Base-by-base conservation (phyloP, 2,329 filamentous ascomycete genomes). In the Colletotrichum brevisporum region DNA sequence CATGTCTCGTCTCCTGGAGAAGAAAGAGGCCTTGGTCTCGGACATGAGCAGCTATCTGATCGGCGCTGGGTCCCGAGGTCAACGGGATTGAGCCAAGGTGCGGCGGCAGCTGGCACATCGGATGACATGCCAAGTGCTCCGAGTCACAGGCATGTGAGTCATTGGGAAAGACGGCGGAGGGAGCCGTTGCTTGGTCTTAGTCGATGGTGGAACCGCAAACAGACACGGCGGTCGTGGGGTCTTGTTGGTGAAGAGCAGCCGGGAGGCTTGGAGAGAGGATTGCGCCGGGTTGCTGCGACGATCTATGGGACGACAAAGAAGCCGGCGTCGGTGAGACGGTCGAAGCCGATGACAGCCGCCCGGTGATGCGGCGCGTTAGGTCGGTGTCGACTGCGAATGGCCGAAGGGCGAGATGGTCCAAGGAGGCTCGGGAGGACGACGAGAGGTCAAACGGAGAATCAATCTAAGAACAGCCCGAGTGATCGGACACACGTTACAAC, bases 391-490 rank as follows among this genome's bases (percentile, higher is more conserved):
- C 13, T 6, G 8, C n/a, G 59, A 26, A 43, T 63, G 51, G 51
- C 21, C 13, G 24, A 18, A 39, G 39, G 6, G 10, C 31, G 31
- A 36, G 31, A 36, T 36, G 9, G 31, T 2, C 3, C 31, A 8
- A 10, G 8, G 31, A 3, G 6, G 31, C 31, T 36, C 8, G 1
- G 31, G 60, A 27, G 26, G 41, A 12, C 41, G n/a, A n/a, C 6
- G n/a, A 18, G 27, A 56, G 51, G 51, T 39, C 18, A 18, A 15
- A 47, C 47, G 50, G 27, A 48, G 51, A 56, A 55, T n/a, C 39
- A 41, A 26, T 63, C 36, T n/a, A 39, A 48, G 39, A 48, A 63
- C 24, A 10, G 24, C 36, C 39, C 16, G 43, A 27, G n/a, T 43
- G 39, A 43, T n/a, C 13, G 26, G 18, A 15, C 12, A 45, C 1